Evolutionary conservation across 805 yeast species (phyloP).

Genomic region (Teunomyces gatunensis): DNA sequence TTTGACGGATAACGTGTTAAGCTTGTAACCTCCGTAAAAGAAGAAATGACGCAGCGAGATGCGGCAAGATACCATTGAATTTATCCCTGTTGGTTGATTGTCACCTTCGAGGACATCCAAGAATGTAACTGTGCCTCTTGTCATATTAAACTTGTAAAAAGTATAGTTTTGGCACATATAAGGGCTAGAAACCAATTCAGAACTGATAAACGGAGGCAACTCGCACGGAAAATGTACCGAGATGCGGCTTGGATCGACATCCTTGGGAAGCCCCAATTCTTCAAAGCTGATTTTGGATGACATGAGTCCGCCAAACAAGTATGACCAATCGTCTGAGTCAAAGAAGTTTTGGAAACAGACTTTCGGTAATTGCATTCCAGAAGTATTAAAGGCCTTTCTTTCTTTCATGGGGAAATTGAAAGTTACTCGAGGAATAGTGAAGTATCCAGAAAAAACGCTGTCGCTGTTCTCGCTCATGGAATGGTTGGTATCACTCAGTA

Average conservation of each 20-base stretch:
- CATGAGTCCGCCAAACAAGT: slow-evolving; percentile 38
- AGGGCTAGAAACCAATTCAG: slow-evolving; percentile 36
- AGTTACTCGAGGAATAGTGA: slow-evolving; percentile 22
- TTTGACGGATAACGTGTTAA: slow-evolving; percentile 21
- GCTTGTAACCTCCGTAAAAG: slow-evolving; percentile 68
- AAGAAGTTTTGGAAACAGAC: slow-evolving; percentile 32
- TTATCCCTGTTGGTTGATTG: slow-evolving; percentile 51
- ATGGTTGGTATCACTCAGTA: background rate
- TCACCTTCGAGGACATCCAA: slow-evolving; percentile 28
- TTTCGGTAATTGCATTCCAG: slow-evolving; percentile 15
- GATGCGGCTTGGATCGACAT: slow-evolving; percentile 26
- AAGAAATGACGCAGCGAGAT: slow-evolving; percentile 58
- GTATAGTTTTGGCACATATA: slow-evolving; percentile 38
- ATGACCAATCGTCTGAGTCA: slow-evolving; percentile 28
- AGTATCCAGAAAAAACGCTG: slow-evolving; percentile 26
- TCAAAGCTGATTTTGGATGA: slow-evolving; percentile 18
- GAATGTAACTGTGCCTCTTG: slow-evolving; percentile 29
- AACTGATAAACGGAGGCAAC: slow-evolving; percentile 39
- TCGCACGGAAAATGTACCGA: slow-evolving; percentile 38
- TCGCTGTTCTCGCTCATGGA: slow-evolving; percentile 7
- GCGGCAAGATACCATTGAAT: slow-evolving; percentile 46
- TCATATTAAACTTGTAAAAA: slow-evolving; percentile 28
- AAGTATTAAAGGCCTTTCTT: slow-evolving; percentile 6
- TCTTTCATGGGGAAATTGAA: slow-evolving; percentile 18
- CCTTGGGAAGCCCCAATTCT: slow-evolving; percentile 31